A percentile compares a stretch with the other conserved stretches of the same genome.
Evolutionary conservation across 208 protist genomes (phyloP).

Genomic region (Crithidia fasciculata): DNA sequence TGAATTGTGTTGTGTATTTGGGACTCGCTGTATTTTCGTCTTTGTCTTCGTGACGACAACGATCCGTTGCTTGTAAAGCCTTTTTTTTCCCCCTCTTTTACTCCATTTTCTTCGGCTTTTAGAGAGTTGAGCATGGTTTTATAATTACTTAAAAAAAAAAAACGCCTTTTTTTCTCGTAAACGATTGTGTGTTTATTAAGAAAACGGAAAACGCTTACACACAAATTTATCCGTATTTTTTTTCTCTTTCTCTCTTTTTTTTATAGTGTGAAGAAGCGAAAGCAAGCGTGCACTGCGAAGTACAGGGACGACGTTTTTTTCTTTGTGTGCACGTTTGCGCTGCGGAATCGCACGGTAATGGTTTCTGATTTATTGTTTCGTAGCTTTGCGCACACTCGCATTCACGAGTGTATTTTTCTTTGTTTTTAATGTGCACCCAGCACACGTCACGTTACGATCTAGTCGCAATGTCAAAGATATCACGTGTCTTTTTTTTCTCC

Average conservation of each 20-base stretch:
- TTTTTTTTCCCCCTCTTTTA: not conserved
- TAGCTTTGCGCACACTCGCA: not conserved
- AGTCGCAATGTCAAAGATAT: no score
- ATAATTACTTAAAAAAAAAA: no score
- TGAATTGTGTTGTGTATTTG: not conserved
- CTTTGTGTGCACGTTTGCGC: not conserved
- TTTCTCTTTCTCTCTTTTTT: not conserved
- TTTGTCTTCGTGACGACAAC: not conserved
- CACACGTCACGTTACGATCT: no score
- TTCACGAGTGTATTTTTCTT: not conserved
- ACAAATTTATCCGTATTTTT: not conserved
- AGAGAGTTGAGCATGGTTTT: not conserved
- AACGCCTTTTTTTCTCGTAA: no score
- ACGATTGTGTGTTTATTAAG: not conserved
- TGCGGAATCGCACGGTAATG: no score
- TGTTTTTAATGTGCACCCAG: not conserved
- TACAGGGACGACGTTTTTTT: not conserved
- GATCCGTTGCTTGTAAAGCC: not conserved
- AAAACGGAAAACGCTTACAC: not conserved
- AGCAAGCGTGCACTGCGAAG: no score
- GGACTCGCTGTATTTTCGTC: not conserved
- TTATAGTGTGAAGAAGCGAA: not conserved
- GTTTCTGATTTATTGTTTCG: no score
- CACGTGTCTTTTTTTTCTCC: no score
- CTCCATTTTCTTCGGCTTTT: not conserved